A percentile compares a stretch with the other conserved stretches of the same genome.
phyloP scores from a whole-genome alignment of 176 grass and related monocot genomes.

The Leersia perrieri region DNA sequence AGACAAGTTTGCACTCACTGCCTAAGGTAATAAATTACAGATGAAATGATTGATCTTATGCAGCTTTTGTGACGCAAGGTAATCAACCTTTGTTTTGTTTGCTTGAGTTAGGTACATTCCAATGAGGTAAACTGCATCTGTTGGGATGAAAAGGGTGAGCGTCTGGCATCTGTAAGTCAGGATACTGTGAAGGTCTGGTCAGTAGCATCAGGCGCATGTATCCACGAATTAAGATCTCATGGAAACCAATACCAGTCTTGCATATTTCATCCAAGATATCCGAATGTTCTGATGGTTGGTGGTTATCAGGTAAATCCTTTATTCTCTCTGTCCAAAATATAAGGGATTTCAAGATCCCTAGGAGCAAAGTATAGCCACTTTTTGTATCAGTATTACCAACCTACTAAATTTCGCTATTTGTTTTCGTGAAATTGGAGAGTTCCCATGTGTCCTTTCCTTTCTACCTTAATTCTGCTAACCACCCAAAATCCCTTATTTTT shows the following conservation, averaged over 20 bases:
- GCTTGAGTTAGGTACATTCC: conserved; percentile 54
- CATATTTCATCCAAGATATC: conserved; percentile 76
- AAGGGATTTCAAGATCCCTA: too few relatives aligned
- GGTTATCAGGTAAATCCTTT: conserved; percentile 75
- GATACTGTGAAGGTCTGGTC: conserved; percentile 92
- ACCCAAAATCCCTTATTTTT: too few relatives aligned
- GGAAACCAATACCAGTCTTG: conserved; percentile 91
- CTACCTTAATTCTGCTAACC: too few relatives aligned
- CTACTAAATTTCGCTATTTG: too few relatives aligned
- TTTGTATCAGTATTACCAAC: too few relatives aligned
- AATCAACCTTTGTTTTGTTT: not conserved
- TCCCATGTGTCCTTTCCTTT: too few relatives aligned
- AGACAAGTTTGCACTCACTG: conserved; percentile 34
- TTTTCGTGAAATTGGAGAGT: too few relatives aligned
- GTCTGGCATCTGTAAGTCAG: conserved; percentile 81
- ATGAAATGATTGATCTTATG: not conserved
- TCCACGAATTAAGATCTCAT: conserved; percentile 74
- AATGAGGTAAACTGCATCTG: conserved; percentile 68
- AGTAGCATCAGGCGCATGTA: conserved; percentile 37
- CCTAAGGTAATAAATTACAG: conserved; percentile 54
- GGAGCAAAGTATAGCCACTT: too few relatives aligned
- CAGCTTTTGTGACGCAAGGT: not conserved
- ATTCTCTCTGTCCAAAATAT: too few relatives aligned
- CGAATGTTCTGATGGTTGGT: conserved; percentile 75
- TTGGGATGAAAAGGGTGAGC: conserved; percentile 88